phyloP scores from a whole-genome alignment of 2,329 filamentous ascomycete species.

The Fusarium piperis region DNA sequence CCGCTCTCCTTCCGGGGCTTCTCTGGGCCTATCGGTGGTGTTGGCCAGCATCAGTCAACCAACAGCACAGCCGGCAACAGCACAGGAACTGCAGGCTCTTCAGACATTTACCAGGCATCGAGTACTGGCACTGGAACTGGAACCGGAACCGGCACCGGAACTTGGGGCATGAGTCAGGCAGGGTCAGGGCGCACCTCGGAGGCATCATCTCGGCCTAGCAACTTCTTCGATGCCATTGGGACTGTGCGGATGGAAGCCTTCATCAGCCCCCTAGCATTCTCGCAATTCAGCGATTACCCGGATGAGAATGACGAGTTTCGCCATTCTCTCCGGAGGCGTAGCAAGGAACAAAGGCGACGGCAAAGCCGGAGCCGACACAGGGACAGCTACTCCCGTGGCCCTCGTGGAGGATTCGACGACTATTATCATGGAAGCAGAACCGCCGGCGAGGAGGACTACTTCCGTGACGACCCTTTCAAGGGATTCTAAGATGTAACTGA shows the following conservation, averaged over 20 bases:
- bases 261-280: constrained; percentile 71
- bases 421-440: constrained; percentile 58
- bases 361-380: constrained; percentile 64
- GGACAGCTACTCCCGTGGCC: constrained; percentile 61
- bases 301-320: constrained; percentile 62
- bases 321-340: constrained; percentile 59
- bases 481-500: constrained; percentile 60
- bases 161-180: constrained; percentile 57
- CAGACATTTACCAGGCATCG: constrained; percentile 66
- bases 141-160: constrained; percentile 23
- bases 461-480: constrained; percentile 69
- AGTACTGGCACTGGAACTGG: constrained; percentile 39
- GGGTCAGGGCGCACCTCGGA: constrained; percentile 65
- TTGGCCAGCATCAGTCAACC: constrained; percentile 57
- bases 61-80: constrained; percentile 69
- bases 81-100: constrained; percentile 66
- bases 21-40: constrained; percentile 63
- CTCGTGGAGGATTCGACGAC: constrained; percentile 56
- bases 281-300: constrained; percentile 57
- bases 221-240: constrained; percentile 88
- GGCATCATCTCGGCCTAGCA: constrained; percentile 61
- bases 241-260: constrained; percentile 98
- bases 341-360: constrained; percentile 64
- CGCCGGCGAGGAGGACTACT: constrained; percentile 65
- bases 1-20: constrained; percentile 83